A percentile compares a stretch with the other conserved stretches of the same genome.
Evolutionary conservation across 257 asterid species (phyloP).

Genomic region (Fraxinus excelsior): DNA sequence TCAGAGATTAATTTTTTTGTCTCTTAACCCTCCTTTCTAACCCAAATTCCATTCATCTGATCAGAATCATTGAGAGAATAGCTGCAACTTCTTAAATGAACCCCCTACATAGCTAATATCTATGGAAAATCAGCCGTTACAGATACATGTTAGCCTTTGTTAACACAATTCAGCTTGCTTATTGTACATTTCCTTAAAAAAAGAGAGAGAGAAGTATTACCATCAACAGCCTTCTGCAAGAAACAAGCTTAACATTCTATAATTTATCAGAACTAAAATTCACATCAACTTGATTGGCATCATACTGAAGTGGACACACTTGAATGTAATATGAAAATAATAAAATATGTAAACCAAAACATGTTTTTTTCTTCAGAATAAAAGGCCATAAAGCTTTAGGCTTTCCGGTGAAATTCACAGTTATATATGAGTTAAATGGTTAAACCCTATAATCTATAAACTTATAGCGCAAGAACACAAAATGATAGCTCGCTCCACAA

Average conservation of each 20-base stretch:
- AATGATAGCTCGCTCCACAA: neutral
- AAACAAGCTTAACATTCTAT: neutral
- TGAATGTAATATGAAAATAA: neutral
- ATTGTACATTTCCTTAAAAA: neutral
- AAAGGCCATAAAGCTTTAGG: neutral
- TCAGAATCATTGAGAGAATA: neutral
- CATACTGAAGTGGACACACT: neutral
- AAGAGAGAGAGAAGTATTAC: neutral
- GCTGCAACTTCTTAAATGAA: neutral
- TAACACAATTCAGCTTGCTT: neutral
- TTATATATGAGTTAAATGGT: neutral
- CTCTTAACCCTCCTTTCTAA: neutral
- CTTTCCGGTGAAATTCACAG: neutral
- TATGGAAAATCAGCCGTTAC: neutral
- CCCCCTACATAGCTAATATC: neutral
- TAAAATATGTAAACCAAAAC: neutral
- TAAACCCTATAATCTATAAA: neutral
- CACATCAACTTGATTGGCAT: neutral
- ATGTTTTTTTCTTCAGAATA: neutral
- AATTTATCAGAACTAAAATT: neutral
- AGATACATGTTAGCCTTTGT: neutral
- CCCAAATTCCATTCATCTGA: neutral
- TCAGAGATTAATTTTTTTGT: too few relatives aligned
- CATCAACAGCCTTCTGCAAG: neutral
- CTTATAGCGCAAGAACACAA: neutral